Percentiles rank a stretch among this genome's conserved stretches.
phyloP scores from a whole-genome alignment of 495 filamentous ascomycete species.

The Lasiosphaeriaceae sp. region DNA sequence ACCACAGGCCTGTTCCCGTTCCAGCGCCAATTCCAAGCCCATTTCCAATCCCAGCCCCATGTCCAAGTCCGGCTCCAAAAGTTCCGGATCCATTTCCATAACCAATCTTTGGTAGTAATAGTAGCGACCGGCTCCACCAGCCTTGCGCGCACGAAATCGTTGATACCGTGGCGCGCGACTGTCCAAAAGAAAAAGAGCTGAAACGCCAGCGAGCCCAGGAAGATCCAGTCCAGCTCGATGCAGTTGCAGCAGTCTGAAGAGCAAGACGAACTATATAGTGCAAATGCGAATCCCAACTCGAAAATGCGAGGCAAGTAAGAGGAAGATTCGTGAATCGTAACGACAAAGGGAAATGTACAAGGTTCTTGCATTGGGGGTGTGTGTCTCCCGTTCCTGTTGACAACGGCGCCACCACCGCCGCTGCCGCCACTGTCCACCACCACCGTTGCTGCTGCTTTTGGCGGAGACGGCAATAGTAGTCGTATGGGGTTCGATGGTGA shows the following conservation, averaged over 20 bases:
- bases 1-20: background rate
- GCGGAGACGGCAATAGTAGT: background rate
- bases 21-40: slow-evolving; percentile 6
- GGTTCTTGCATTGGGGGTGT: slow-evolving; percentile 21
- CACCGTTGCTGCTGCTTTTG: background rate
- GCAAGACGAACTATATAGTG: slow-evolving; percentile 10
- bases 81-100: background rate
- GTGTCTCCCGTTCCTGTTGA: background rate
- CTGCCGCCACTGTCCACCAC: slow-evolving; percentile 10
- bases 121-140: background rate
- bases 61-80: background rate
- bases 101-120: too few relatives aligned
- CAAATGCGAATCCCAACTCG: slow-evolving; percentile 15
- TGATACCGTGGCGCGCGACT: background rate
- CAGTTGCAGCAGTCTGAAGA: slow-evolving; percentile 1
- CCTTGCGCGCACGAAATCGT: background rate
- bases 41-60: background rate
- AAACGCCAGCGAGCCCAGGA: slow-evolving; percentile 22
- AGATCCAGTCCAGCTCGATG: slow-evolving; percentile 17
- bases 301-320: slow-evolving; percentile 5
- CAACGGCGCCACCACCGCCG: background rate
- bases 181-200: slow-evolving; percentile 23
- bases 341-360: slow-evolving; percentile 29
- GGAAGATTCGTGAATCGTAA: slow-evolving; percentile 11
- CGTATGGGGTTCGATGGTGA: slow-evolving; percentile 6